Base-by-base conservation (phyloP, 2,329 filamentous ascomycete genomes). In the Kalmusia sp. region DNA sequence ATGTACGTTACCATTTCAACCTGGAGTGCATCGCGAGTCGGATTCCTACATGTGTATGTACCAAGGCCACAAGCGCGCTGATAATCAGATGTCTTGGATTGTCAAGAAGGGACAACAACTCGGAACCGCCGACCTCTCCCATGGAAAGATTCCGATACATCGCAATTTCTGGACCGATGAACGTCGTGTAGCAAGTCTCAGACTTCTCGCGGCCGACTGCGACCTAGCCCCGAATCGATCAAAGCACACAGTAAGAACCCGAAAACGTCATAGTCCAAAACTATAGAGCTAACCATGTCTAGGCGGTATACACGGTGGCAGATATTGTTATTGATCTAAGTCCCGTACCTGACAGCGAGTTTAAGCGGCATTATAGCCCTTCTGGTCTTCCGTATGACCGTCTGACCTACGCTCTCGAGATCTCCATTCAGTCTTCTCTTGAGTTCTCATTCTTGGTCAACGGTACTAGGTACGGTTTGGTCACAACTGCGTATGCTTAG, bases 21-120 rank as follows among this genome's bases (percentile, higher is more conserved):
- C 3, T 0, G 4, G 6, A 0, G 27, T 50, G 2, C 65, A 69
- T 19, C 7, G 2, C 1, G 53, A 61, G 8, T 0, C 0, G 1
- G 64, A 71, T 2, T 11, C 47, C 1, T 63, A 8, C 28, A 51
- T 61, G 4, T 22, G 17, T 15, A 0, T 3, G 1, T 58, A 27
- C 21, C n/a, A 19, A 0, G 58, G 58, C 1, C 4, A 3, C 0
- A 60, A 62, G 52, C 2, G 4, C 0, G 63, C 61, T 0, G 0
- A 0, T 0, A 14, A 54, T 8, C 64, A 65, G 30, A 55, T 65
- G 51, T 0, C 9, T 0, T 69, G 61, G 62, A 4, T 62, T 2
- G 19, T 69, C 0, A 44, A 34, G 3, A 64, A 58, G n/a, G 67
- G 67, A 0, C 43, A 65, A 35, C 46, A 65, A 6, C 45, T 69